Conservation (phyloP, 2,329 filamentous ascomycete species). For the Grosmannia huntii region DNA sequence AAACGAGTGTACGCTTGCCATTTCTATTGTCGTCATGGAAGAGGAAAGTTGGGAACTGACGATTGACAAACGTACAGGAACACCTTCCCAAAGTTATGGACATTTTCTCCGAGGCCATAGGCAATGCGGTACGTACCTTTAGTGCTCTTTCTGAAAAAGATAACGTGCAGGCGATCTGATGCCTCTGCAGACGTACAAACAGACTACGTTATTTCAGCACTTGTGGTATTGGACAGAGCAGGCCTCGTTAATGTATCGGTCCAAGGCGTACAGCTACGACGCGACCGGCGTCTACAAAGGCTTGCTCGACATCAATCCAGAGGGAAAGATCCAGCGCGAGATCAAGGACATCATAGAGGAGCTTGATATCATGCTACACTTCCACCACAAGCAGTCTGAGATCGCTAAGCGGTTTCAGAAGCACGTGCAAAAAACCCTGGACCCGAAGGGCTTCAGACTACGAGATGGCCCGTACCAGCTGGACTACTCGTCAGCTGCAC, state of each 20-base stretch:
- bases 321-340: slow-evolving; percentile 28
- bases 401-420: slow-evolving; percentile 18
- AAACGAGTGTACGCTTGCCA: not conserved
- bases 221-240: slow-evolving; percentile 24
- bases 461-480: too few relatives aligned
- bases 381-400: slow-evolving; percentile 23
- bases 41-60: not conserved
- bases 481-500: not conserved
- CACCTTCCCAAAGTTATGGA: slow-evolving; percentile 25
- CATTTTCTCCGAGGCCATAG: slow-evolving; percentile 28
- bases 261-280: not conserved
- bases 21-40: not conserved
- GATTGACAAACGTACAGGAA: not conserved
- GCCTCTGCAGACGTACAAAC: slow-evolving; percentile 18
- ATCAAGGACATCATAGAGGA: slow-evolving; percentile 35
- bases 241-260: slow-evolving; percentile 11
- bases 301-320: slow-evolving; percentile 28
- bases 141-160: not conserved
- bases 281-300: slow-evolving; percentile 8
- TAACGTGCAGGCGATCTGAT: not conserved
- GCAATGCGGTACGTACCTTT: slow-evolving; percentile 22
- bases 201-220: slow-evolving; percentile 23
- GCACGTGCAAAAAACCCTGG: slow-evolving; percentile 12
- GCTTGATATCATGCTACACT: slow-evolving; percentile 30
- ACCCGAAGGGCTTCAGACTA: not conserved